Conservation (phyloP, 2,329 filamentous ascomycete genomes). For the Trichoderma sp. region DNA sequence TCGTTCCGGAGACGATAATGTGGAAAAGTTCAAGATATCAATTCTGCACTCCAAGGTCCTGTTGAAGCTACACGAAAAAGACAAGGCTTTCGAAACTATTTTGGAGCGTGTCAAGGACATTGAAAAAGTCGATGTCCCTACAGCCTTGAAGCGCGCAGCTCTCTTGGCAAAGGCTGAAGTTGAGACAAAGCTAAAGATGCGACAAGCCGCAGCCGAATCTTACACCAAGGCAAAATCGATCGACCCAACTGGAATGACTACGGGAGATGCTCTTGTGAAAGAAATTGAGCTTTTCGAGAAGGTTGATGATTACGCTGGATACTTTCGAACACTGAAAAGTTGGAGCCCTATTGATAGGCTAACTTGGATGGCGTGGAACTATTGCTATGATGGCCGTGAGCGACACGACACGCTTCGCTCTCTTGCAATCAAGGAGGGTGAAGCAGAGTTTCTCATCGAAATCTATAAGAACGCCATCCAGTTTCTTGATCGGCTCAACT, state of each 20-base stretch:
- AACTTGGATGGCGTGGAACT: conserved; percentile 29
- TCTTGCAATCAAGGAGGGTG: conserved; percentile 23
- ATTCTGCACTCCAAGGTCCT: conserved; percentile 23
- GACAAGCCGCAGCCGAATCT: conserved; percentile 21
- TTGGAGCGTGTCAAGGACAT: not conserved
- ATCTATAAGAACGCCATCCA: conserved; percentile 27
- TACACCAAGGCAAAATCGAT: conserved; percentile 22
- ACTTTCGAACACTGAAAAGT: conserved; percentile 25
- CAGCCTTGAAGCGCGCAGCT: conserved; percentile 21
- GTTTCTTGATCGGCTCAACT: conserved; percentile 30
- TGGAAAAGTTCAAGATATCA: conserved; percentile 24
- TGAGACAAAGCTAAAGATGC: conserved; percentile 21
- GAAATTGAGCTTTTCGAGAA: conserved; percentile 25
- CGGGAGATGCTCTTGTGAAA: conserved; percentile 24
- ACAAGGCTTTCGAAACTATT: conserved; percentile 25
- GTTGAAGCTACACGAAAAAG: conserved; percentile 13
- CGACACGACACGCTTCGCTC: conserved; percentile 22
- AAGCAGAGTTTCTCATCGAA: conserved; percentile 26
- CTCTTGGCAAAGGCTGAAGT: conserved; percentile 25
- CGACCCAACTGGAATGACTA: conserved; percentile 26
- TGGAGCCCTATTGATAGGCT: conserved; percentile 31
- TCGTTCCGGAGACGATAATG: not conserved
- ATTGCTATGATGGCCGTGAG: not conserved
- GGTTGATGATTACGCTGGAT: conserved; percentile 15
- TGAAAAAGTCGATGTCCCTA: conserved; percentile 13